Conservation (phyloP, 768 basidiomycete species). For the Boletus rubescentipes region DNA sequence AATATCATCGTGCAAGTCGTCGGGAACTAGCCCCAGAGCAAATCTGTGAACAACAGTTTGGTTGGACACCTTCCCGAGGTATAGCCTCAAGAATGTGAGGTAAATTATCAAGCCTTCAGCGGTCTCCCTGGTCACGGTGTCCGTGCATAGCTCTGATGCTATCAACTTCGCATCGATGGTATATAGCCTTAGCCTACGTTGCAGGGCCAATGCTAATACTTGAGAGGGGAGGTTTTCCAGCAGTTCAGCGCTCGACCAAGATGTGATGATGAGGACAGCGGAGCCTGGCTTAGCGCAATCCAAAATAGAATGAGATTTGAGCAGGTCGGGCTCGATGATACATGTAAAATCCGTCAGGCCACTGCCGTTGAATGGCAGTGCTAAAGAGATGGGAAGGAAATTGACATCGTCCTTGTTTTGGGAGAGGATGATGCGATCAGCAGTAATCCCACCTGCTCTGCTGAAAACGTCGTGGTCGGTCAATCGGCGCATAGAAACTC, state of each 20-base stretch:
- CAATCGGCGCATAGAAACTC: constrained; percentile 58
- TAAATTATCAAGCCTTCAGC: constrained; percentile 62
- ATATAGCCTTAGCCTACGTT: constrained; percentile 57
- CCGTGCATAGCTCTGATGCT: constrained; percentile 35
- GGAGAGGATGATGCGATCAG: constrained; percentile 67
- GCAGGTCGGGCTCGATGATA: constrained; percentile 70
- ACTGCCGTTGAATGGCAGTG: constrained; percentile 54
- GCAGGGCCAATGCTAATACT: constrained; percentile 39
- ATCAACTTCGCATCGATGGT: constrained; percentile 57
- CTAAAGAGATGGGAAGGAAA: constrained; percentile 51
- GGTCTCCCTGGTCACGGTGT: constrained; percentile 38
- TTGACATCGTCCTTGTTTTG: constrained; percentile 38
- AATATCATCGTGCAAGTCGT: constrained; percentile 39
- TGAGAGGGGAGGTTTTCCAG: constrained; percentile 59
- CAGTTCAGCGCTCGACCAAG: constrained; percentile 78
- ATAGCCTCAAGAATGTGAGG: constrained; percentile 83
- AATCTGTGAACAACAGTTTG: constrained; percentile 53
- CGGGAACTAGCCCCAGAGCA: constrained; percentile 46
- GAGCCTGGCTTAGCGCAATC: constrained; percentile 65
- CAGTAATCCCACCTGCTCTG: constrained; percentile 66
- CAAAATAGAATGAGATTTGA: constrained; percentile 77
- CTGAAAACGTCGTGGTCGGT: constrained; percentile 76
- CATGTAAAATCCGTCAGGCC: constrained; percentile 69
- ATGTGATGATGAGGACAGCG: constrained; percentile 68
- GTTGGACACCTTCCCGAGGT: constrained; percentile 63